These are phyloP conservation scores for Solanum sitiens DNA, from an alignment of 257 asterid genomes.

Conservation along the genomic window DNA sequence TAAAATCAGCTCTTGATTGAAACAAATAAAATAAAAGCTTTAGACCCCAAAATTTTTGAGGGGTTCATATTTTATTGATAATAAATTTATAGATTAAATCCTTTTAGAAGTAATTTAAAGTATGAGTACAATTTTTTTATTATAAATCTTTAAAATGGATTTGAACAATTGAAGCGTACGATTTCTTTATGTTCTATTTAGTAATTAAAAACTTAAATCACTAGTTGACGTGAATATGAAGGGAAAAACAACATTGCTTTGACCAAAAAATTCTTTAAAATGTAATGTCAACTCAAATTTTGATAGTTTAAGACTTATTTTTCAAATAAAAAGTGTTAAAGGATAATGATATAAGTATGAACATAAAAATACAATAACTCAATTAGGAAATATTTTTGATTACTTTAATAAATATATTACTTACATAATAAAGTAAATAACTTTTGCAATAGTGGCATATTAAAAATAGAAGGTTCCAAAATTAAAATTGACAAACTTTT, in stretches of 20 bases:
- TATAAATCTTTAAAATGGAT: not conserved
- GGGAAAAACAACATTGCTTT: not conserved
- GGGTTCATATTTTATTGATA: not conserved
- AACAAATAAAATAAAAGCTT: not conserved
- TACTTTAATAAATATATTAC: not conserved
- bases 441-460: not conserved
- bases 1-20: not conserved
- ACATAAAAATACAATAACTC: not conserved
- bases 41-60: not conserved
- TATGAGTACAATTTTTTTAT: not conserved
- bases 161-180: not conserved
- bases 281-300: not conserved
- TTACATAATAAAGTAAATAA: not conserved
- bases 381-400: not conserved
- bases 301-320: not conserved
- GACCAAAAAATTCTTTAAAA: not conserved
- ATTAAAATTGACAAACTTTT: not conserved
- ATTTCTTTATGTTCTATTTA: not conserved
- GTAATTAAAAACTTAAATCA: not conserved
- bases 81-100: not conserved
- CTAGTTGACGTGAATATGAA: not conserved
- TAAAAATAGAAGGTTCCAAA: not conserved
- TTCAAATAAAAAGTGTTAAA: not conserved
- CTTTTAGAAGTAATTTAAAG: not conserved
- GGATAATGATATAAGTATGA: not conserved